A percentile compares a stretch with the other conserved stretches of the same genome.
Evolutionary conservation across 768 basidiomycete genomes (phyloP).

Genomic region (Termitomyces sp.): DNA sequence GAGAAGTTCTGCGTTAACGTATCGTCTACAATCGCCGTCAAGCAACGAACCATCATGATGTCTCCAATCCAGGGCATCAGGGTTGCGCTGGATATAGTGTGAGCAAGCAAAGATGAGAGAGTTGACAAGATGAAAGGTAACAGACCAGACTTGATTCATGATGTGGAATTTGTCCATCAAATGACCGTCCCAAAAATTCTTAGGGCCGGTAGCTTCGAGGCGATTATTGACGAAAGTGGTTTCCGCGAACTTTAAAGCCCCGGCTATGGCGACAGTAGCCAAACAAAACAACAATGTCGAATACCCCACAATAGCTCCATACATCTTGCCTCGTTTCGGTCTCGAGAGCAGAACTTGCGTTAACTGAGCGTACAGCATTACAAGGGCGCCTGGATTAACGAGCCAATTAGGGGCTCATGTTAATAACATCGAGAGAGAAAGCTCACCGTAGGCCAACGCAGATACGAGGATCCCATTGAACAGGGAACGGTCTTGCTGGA

Average conservation of each 20-base stretch:
- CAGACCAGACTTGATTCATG: conserved; percentile 15
- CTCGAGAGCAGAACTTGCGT: conserved; percentile 16
- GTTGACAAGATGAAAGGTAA: neutral
- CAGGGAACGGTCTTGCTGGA: conserved; percentile 5
- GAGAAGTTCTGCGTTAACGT: neutral
- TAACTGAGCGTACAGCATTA: conserved; percentile 18
- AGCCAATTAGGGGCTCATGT: neutral
- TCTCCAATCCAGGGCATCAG: conserved; percentile 17
- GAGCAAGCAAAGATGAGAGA: neutral
- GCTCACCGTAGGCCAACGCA: conserved; percentile 15
- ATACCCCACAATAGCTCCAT: conserved; percentile 15
- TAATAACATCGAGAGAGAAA: neutral
- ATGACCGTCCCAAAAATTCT: conserved; percentile 4
- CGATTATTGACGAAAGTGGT: conserved; percentile 12
- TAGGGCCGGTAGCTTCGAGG: neutral
- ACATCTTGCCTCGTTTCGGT: conserved; percentile 16
- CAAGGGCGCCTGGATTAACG: conserved; percentile 11
- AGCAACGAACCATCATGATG: conserved; percentile 13
- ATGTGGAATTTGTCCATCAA: conserved; percentile 9
- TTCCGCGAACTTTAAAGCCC: conserved; percentile 15
- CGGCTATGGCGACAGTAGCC: conserved; percentile 14
- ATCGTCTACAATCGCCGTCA: too few species aligned
- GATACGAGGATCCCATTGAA: conserved; percentile 14
- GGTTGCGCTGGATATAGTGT: conserved; percentile 4
- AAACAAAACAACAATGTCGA: conserved; percentile 14